These are phyloP conservation scores for Epichloe brachyelytri DNA, from an alignment of 2,329 filamentous ascomycete genomes.

Conservation along the genomic window DNA sequence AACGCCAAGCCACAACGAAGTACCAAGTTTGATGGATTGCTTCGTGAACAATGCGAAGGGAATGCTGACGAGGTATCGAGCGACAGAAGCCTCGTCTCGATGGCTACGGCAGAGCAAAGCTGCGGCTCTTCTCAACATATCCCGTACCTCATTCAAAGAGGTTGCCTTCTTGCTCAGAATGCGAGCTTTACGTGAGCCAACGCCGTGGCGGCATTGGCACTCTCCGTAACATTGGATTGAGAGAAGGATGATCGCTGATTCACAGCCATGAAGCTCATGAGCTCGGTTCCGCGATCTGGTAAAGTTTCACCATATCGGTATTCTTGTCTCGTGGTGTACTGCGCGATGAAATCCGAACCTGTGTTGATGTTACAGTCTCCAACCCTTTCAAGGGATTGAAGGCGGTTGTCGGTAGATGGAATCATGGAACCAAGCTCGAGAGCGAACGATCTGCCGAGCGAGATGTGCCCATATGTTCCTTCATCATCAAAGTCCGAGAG, in stretches of 20 bases:
- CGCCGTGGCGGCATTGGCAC: slow-evolving; percentile 47
- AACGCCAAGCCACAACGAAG: slow-evolving; percentile 91
- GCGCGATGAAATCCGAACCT: slow-evolving; percentile 88
- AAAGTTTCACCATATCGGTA: slow-evolving; percentile 77
- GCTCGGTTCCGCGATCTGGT: slow-evolving; percentile 54
- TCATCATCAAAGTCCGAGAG: slow-evolving; percentile 91
- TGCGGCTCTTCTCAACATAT: slow-evolving; percentile 73
- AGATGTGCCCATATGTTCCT: slow-evolving; percentile 79
- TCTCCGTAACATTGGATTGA: slow-evolving; percentile 38
- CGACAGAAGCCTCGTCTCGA: slow-evolving; percentile 63
- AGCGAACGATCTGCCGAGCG: slow-evolving; percentile 85
- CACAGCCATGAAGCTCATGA: slow-evolving; percentile 47
- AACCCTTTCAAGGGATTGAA: slow-evolving; percentile 67
- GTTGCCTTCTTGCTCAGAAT: slow-evolving; percentile 57
- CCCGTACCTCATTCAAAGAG: slow-evolving; percentile 61
- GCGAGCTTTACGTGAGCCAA: slow-evolving; percentile 59
- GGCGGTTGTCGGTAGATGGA: slow-evolving; percentile 71
- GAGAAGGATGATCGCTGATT: slow-evolving; percentile 40
- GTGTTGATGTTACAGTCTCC: slow-evolving; percentile 71
- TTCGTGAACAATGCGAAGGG: slow-evolving; percentile 91
- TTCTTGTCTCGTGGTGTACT: slow-evolving; percentile 93
- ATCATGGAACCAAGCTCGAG: slow-evolving; percentile 83
- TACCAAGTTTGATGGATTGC: slow-evolving; percentile 86
- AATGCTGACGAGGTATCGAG: slow-evolving; percentile 80
- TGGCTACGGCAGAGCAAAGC: slow-evolving; percentile 71